Evolutionary conservation across 2,329 filamentous ascomycete species (phyloP).

Genomic region (Penicillium sp.): DNA sequence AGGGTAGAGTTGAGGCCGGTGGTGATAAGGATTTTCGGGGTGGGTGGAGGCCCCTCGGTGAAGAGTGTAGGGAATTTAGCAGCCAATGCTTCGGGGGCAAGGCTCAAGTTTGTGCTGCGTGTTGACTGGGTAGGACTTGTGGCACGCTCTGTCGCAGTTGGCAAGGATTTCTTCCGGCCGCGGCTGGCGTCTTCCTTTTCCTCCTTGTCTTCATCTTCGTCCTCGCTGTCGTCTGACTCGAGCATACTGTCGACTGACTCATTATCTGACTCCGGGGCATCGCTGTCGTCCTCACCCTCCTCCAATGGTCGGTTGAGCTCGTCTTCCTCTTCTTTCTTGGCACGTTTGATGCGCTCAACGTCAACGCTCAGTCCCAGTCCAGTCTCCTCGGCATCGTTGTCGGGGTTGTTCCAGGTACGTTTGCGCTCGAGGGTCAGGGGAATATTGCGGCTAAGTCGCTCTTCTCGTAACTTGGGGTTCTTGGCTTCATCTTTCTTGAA

Average conservation of each 20-base stretch:
- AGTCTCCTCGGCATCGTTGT: slow-evolving; percentile 47
- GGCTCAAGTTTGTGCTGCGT: slow-evolving; percentile 56
- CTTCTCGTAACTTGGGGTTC: slow-evolving; percentile 69
- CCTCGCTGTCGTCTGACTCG: slow-evolving; percentile 50
- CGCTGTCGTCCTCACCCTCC: slow-evolving; percentile 46
- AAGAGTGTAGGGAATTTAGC: slow-evolving; percentile 61
- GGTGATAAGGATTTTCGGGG: slow-evolving; percentile 86
- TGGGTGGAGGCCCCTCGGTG: slow-evolving; percentile 49
- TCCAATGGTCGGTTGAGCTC: slow-evolving; percentile 38
- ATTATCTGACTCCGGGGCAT: slow-evolving; percentile 48
- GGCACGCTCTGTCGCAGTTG: slow-evolving; percentile 48
- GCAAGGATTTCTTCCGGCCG: slow-evolving; percentile 34
- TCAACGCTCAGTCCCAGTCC: slow-evolving; percentile 48
- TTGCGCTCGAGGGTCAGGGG: slow-evolving; percentile 81
- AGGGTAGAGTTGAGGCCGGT: slow-evolving; percentile 85
- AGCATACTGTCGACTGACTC: slow-evolving; percentile 75
- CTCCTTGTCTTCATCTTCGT: slow-evolving; percentile 49
- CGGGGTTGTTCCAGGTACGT: slow-evolving; percentile 80
- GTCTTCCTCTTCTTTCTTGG: slow-evolving; percentile 46
- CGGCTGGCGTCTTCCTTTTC: slow-evolving; percentile 31
- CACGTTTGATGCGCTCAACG: slow-evolving; percentile 48
- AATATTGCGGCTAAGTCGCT: slow-evolving; percentile 72
- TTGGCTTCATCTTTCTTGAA: slow-evolving; percentile 81
- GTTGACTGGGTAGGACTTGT: slow-evolving; percentile 55
- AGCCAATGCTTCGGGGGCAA: slow-evolving; percentile 58